Conservation (phyloP, 495 filamentous ascomycete species). For the Aspergillus olivimuriae region DNA sequence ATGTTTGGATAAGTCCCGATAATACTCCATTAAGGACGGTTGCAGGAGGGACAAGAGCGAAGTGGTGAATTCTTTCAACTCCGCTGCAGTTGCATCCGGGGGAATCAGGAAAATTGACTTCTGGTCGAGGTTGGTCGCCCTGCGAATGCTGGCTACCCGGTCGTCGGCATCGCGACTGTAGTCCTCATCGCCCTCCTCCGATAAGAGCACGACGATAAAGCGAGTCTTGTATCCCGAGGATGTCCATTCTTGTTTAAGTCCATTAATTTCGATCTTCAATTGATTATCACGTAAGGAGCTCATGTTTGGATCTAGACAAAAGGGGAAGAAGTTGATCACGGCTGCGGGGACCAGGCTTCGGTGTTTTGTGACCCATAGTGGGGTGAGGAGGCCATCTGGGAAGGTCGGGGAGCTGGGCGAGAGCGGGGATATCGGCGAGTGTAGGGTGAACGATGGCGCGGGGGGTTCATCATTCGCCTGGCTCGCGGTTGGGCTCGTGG, state of each 20-base stretch:
- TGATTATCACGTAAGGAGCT: conserved; percentile 75
- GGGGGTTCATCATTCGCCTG: conserved; percentile 40
- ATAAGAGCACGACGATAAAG: conserved; percentile 70
- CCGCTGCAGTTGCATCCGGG: conserved; percentile 52
- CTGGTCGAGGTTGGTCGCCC: conserved; percentile 69
- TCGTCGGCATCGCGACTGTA: conserved; percentile 63
- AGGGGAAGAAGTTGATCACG: conserved; percentile 67
- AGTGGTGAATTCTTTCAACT: conserved; percentile 57
- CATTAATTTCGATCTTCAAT: conserved; percentile 81
- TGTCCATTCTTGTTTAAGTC: conserved; percentile 56
- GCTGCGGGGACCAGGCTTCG: conserved; percentile 72
- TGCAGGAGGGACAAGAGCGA: conserved; percentile 54
- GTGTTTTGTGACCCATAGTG: conserved; percentile 79
- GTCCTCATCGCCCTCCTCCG: conserved; percentile 54
- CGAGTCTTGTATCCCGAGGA: conserved; percentile 66
- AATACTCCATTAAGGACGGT: conserved; percentile 69
- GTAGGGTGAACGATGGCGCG: conserved; percentile 48
- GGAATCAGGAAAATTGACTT: conserved; percentile 76
- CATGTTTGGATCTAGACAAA: conserved; percentile 62
- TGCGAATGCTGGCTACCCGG: conserved; percentile 65
- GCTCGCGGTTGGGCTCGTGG: conserved; percentile 41
- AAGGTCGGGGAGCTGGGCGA: conserved; percentile 73
- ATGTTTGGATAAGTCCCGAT: conserved; percentile 85
- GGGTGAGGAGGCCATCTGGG: conserved; percentile 78
- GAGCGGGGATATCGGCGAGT: conserved; percentile 84